Evolutionary conservation across 306 rosid genomes (phyloP).

Genomic region (Cicer yamashitae): DNA sequence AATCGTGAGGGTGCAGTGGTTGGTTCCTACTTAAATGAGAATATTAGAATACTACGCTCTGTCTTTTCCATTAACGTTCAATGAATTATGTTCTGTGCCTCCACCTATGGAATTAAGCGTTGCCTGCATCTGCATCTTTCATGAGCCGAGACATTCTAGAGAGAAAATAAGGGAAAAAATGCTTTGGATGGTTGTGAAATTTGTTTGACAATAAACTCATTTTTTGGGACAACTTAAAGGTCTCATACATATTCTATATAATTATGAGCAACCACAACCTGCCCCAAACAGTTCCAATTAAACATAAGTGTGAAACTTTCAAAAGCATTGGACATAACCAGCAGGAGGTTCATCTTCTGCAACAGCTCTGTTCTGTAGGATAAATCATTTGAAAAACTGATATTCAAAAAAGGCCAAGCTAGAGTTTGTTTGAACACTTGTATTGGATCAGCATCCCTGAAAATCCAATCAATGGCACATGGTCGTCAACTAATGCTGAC

Average conservation of each 20-base stretch:
- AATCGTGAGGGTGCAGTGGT: no score
- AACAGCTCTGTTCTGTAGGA: conserved; percentile 41
- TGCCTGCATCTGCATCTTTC: no score
- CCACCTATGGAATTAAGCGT: no score
- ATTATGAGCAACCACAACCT: conserved; percentile 41
- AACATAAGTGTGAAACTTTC: conserved; percentile 39
- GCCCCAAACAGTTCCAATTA: conserved; percentile 45
- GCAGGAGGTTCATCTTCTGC: conserved; percentile 26
- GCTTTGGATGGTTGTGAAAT: conserved; percentile 17
- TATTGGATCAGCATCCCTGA: conserved; percentile 19
- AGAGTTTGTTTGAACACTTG: conserved; percentile 11
- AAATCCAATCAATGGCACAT: not conserved
- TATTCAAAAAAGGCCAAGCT: conserved; percentile 17
- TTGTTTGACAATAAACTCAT: conserved; percentile 35
- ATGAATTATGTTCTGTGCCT: no score
- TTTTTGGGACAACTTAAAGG: conserved; percentile 19
- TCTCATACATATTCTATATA: conserved; percentile 20
- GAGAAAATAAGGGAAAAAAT: no score
- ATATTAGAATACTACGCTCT: no score
- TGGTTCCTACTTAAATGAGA: no score
- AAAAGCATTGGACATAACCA: conserved; percentile 35
- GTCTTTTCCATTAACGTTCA: no score
- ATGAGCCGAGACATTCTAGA: no score
- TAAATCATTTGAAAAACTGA: conserved; percentile 22
- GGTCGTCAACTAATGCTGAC: conserved; percentile 33